phyloP scores from a whole-genome alignment of 2,329 filamentous ascomycete genomes.

The Domatiomyces catenatus region DNA sequence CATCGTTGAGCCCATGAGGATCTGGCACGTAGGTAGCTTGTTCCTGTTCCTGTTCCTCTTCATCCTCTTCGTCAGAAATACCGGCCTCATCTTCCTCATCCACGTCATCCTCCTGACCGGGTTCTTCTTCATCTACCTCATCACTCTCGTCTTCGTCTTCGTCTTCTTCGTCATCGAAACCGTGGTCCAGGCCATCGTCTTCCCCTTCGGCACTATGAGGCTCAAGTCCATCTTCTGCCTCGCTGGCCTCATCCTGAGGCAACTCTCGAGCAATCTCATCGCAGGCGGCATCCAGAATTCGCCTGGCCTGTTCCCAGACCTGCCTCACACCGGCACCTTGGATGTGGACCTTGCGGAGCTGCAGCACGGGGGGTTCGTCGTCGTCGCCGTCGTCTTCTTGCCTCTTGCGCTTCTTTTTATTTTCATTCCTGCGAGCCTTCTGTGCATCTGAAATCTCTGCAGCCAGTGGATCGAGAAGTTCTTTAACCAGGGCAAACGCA shows the following conservation, averaged over 20 bases:
- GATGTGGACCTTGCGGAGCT: constrained; percentile 67
- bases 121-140: constrained; percentile 19
- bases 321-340: constrained; percentile 78
- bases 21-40: constrained; percentile 51
- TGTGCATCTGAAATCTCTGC: constrained; percentile 59
- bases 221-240: constrained; percentile 9
- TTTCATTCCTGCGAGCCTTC: constrained; percentile 52
- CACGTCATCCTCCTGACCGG: constrained; percentile 20
- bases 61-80: constrained; percentile 20
- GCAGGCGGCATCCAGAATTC: constrained; percentile 45
- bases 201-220: constrained; percentile 6
- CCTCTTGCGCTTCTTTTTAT: constrained; percentile 27
- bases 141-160: constrained; percentile 20
- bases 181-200: constrained; percentile 7
- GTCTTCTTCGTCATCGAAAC: constrained; percentile 2
- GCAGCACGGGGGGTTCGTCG: constrained; percentile 41
- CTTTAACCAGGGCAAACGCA: constrained; percentile 61
- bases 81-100: constrained; percentile 25
- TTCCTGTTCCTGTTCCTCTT: constrained; percentile 23
- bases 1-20: constrained; percentile 78
- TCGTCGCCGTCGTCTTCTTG: constrained; percentile 27
- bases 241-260: constrained; percentile 24
- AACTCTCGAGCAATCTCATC: constrained; percentile 17
- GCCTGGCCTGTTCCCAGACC: constrained; percentile 84
- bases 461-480: constrained; percentile 64